A percentile compares a stretch with the other conserved stretches of the same genome.
Conservation (phyloP, 805 yeast species). For the Huiozyma sinensis region DNA sequence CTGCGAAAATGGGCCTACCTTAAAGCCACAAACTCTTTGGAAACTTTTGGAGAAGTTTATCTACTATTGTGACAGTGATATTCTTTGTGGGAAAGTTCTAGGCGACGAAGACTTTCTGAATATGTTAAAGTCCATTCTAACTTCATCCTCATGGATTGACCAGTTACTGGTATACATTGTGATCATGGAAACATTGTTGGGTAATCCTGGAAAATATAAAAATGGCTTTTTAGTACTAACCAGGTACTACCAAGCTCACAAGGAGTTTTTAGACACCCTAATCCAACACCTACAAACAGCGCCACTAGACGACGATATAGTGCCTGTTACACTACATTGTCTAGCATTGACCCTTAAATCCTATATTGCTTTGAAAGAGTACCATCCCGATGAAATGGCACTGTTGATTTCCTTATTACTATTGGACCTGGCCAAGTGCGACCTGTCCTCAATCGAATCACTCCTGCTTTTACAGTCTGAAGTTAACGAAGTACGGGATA, state of each 20-base stretch:
- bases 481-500: neutral
- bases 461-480: slow-evolving; percentile 9
- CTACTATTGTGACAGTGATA: slow-evolving; percentile 7
- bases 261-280: slow-evolving; percentile 2
- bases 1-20: no score
- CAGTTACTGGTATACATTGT: slow-evolving; percentile 5
- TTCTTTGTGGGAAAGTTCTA: slow-evolving; percentile 5
- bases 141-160: slow-evolving; percentile 5
- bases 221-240: slow-evolving; percentile 5
- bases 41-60: slow-evolving; percentile 3
- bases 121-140: slow-evolving; percentile 5
- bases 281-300: slow-evolving; percentile 4
- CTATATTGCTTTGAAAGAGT: neutral
- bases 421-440: slow-evolving; percentile 7
- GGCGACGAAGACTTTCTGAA: slow-evolving; percentile 6
- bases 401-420: slow-evolving; percentile 5
- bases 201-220: slow-evolving; percentile 4
- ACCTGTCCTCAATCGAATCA: slow-evolving; percentile 9
- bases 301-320: slow-evolving; percentile 1
- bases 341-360: slow-evolving; percentile 1
- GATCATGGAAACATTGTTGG: slow-evolving; percentile 6
- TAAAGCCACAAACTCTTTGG: no score
- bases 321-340: slow-evolving; percentile 1
- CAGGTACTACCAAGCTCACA: slow-evolving; percentile 2
- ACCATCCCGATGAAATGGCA: slow-evolving; percentile 8